phyloP scores from a whole-genome alignment of 371 early-diverging fungal genomes.

The Umbelopsis sp. region DNA sequence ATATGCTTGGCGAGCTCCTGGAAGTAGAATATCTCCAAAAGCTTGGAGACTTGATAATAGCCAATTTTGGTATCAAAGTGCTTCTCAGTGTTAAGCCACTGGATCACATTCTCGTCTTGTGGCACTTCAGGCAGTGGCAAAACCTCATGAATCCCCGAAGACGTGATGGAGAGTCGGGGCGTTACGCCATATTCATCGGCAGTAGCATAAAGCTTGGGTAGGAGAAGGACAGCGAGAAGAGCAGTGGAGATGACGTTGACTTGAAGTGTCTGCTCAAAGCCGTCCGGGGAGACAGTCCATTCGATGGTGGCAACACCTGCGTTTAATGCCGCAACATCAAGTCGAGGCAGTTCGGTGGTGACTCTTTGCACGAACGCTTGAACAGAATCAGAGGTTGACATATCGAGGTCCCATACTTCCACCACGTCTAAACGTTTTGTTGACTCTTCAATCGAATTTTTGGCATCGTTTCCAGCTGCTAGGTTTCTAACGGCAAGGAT shows the following conservation, averaged over 20 bases:
- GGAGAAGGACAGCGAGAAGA: background rate
- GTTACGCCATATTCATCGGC: background rate
- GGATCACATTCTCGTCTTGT: background rate
- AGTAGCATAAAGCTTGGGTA: constrained; percentile 3
- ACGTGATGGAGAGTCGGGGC: background rate
- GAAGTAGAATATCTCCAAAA: background rate
- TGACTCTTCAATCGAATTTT: background rate
- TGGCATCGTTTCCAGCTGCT: background rate
- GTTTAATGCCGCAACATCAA: constrained; percentile 4
- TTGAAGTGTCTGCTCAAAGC: constrained; percentile 9
- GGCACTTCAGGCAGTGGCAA: background rate
- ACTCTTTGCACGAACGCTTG: background rate
- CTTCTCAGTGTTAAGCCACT: background rate
- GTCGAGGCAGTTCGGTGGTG: background rate
- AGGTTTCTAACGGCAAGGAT: background rate
- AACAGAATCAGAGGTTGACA: background rate
- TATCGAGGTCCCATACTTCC: constrained; percentile 9
- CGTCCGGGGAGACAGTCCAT: background rate
- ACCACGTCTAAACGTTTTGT: background rate
- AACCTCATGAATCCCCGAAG: background rate
- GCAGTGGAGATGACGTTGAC: constrained; percentile 15
- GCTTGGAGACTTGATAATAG: background rate
- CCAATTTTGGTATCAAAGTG: background rate
- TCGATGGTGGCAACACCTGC: background rate
- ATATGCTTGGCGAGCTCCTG: background rate